phyloP scores from a whole-genome alignment of 2,329 filamentous ascomycete species.

The Apiospora saccharicola region DNA sequence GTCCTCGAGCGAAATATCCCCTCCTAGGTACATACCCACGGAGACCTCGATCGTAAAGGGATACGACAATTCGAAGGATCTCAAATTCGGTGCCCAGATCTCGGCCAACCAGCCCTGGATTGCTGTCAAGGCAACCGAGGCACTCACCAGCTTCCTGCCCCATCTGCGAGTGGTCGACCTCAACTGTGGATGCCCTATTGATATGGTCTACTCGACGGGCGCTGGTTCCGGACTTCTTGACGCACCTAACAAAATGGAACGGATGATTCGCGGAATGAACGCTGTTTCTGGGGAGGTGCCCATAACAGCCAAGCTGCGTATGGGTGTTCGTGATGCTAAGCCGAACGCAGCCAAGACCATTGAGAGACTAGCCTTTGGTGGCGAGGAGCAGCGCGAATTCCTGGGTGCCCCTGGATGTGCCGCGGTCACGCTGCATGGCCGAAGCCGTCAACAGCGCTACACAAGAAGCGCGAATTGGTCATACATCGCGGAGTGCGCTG shows the following conservation, averaged over 20 bases:
- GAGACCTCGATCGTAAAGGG: constrained; percentile 66
- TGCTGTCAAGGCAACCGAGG: constrained; percentile 86
- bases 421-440: constrained; percentile 93
- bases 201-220: constrained; percentile 87
- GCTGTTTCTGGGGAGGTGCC: constrained; percentile 88
- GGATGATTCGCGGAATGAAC: constrained; percentile 97
- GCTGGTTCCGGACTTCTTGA: constrained; percentile 95
- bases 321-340: constrained; percentile 81
- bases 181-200: constrained; percentile 97
- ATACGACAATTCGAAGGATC: constrained; percentile 83
- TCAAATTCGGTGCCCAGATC: constrained; percentile 92
- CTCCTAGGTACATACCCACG: constrained; percentile 71
- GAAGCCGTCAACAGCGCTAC: constrained; percentile 93
- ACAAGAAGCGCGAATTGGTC: constrained; percentile 91
- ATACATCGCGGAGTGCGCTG: constrained; percentile 91
- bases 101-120: constrained; percentile 92
- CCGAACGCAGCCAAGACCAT: constrained; percentile 84
- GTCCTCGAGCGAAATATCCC: constrained; percentile 80
- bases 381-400: constrained; percentile 72
- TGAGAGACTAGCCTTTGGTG: constrained; percentile 83
- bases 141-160: constrained; percentile 78
- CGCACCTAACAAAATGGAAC: constrained; percentile 84
- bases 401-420: constrained; percentile 84
- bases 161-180: constrained; percentile 90
- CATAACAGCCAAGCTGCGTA: constrained; percentile 94